Base-by-base conservation (phyloP, 78 protist species). In the Dictyostelium brefeldianum region DNA sequence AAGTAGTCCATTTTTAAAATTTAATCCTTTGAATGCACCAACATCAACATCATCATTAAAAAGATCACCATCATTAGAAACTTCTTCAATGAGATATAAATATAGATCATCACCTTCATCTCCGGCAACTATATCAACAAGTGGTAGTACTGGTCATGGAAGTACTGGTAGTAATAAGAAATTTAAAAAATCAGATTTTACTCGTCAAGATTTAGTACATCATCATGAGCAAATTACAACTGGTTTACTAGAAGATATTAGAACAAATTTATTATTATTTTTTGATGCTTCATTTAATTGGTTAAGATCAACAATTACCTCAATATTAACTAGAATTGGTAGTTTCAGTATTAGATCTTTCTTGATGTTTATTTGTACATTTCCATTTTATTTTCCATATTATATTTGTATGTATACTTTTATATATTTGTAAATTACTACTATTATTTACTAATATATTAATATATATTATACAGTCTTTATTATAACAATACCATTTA, bases 201-300 rank as follows among this genome's bases (percentile, higher is more conserved):
- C 29, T n/a, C 78, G 62, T 43, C 46, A 78, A 71, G 91, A 84
- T 84, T 27, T 84, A 8, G 91, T 84, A 17, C 91, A 84, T 59
- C 73, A 74, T 43, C 82, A 84, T 22, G 91, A 84, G 27, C 91
- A 84, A 47, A 84, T 84, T 59, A 84, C 91, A 54, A 84, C 91
- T 22, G 91, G 91, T 27, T 46, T 84, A n/a, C 47, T 84, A 18
- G 91, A 84, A 31, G 91, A 84, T 74, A 47, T 84, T 10, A 84
- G 74, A 74, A 84, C 91, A 5, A 84, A 84, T 59, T 12, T 84
- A 74, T 47, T 84, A 43, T 27, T 84, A 25, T 74, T 84, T 43
- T 84, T 74, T 29, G 91, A 84, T 84, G 67, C 64, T 0, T 9
- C 69, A 36, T 84, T 84, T 59, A 51, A 69, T 22, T 84, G 82